These are phyloP conservation scores for Fusarium falciforme DNA, from an alignment of 2,329 filamentous ascomycete genomes.

Conservation along the genomic window DNA sequence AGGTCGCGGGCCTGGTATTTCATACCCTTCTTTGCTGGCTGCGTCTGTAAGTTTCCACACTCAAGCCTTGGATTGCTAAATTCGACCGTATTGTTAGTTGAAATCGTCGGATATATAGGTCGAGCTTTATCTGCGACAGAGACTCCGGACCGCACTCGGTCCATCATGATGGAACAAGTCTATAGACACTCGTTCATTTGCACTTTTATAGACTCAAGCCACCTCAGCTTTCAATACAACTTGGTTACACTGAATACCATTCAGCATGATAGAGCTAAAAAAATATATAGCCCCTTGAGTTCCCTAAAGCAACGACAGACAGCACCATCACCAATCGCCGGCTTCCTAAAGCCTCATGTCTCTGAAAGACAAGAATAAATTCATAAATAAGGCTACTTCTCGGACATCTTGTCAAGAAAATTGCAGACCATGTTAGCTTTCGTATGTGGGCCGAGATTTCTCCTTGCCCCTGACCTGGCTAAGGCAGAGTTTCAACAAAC, in stretches of 20 bases:
- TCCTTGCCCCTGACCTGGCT: neutral
- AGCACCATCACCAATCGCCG: neutral
- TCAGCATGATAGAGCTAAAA: no score
- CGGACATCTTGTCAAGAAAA: neutral
- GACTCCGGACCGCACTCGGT: conserved; percentile 39
- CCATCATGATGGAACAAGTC: neutral
- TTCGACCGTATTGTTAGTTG: conserved; percentile 11
- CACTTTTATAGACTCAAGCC: neutral
- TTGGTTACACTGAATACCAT: neutral
- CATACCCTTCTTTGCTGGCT: conserved; percentile 60
- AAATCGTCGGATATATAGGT: conserved; percentile 53
- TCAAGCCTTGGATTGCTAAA: neutral
- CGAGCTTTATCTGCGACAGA: conserved; percentile 56
- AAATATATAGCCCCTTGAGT: no score
- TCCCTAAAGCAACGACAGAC: no score
- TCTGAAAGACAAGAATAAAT: neutral
- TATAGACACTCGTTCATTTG: neutral
- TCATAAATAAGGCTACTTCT: neutral
- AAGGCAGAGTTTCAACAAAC: neutral
- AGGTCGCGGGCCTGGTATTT: conserved; percentile 59
- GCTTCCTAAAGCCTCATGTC: neutral
- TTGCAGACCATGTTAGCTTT: neutral
- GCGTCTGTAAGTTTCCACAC: conserved; percentile 50
- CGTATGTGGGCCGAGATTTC: neutral
- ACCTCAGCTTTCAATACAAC: neutral